phyloP scores from a whole-genome alignment of 345 rosid genomes.

The Boechera stricta region DNA sequence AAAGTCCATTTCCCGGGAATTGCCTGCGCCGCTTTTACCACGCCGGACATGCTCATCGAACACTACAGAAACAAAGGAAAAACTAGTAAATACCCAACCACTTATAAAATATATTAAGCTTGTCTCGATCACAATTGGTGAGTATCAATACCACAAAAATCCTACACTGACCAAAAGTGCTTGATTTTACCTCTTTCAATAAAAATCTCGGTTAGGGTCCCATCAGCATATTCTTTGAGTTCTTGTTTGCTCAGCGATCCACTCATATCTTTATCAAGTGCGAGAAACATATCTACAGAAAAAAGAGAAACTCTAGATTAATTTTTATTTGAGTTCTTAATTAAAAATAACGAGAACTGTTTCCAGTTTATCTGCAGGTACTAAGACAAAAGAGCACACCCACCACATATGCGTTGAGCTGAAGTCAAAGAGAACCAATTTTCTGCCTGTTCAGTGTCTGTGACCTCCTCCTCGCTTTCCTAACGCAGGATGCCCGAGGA shows the following conservation, averaged over 20 bases:
- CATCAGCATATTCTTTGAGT: conserved; percentile 95
- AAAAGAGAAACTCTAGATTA: conserved; percentile 27
- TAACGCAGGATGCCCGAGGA: conserved; percentile 37
- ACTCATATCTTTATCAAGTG: conserved; percentile 93
- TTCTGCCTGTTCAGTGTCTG: conserved; percentile 98
- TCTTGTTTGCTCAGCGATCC: conserved; percentile 96
- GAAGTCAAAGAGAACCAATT: conserved; percentile 99
- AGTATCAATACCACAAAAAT: conserved; percentile 5
- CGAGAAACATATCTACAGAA: conserved; percentile 86
- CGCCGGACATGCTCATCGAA: conserved; percentile 97
- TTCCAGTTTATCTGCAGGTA: conserved; percentile 21
- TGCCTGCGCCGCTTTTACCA: conserved; percentile 68
- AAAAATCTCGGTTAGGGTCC: conserved; percentile 92
- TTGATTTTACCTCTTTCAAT: conserved; percentile 82
- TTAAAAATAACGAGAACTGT: conserved; percentile 10
- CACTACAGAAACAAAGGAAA: conserved; percentile 48
- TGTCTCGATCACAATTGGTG: conserved; percentile 11
- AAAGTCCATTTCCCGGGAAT: conserved; percentile 93
- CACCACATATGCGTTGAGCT: conserved; percentile 97
- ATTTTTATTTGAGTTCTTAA: conserved; percentile 4
- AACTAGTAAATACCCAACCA: background rate
- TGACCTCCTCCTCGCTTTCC: conserved; percentile 99
- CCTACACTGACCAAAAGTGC: conserved; percentile 15
- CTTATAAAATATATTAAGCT: background rate
- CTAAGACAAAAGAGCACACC: conserved; percentile 32